These are phyloP conservation scores for Sapria himalayana DNA, from an alignment of 345 rosid species.

Conservation along the genomic window DNA sequence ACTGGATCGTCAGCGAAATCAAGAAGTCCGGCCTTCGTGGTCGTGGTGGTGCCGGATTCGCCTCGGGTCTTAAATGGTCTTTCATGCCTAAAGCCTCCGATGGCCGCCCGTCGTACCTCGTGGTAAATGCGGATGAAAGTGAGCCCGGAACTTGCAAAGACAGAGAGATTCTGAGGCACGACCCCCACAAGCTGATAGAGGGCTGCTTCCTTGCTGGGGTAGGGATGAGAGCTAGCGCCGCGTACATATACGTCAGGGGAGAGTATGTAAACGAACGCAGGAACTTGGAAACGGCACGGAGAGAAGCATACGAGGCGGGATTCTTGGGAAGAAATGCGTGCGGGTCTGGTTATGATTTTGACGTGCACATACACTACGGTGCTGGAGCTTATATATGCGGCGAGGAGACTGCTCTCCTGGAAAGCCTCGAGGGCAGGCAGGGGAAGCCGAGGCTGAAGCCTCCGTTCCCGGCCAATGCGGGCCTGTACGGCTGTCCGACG, in stretches of 20 bases:
- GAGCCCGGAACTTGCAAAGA: constrained; percentile 99
- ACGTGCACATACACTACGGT: constrained; percentile 88
- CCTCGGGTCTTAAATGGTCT: constrained; percentile 96
- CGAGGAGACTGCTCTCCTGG: constrained; percentile 93
- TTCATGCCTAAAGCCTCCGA: constrained; percentile 97
- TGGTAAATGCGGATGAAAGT: constrained; percentile 98
- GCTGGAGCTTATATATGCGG: constrained; percentile 98
- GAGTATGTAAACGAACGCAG: constrained; percentile 81
- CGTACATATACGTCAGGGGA: constrained; percentile 90
- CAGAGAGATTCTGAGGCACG: constrained; percentile 93
- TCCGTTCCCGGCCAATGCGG: constrained; percentile 96
- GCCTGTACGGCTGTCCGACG: constrained; percentile 89
- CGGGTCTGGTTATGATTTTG: constrained; percentile 94
- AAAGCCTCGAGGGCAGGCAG: constrained; percentile 95
- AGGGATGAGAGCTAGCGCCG: constrained; percentile 94
- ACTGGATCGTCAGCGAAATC: constrained; percentile 89
- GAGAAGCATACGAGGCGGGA: constrained; percentile 88
- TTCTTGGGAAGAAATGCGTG: constrained; percentile 87
- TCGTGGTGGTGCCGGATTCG: constrained; percentile 98
- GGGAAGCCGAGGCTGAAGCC: constrained; percentile 98
- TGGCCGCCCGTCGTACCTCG: constrained; percentile 95
- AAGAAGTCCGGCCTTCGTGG: constrained; percentile 95
- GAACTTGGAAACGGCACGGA: constrained; percentile 65
- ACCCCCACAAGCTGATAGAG: constrained; percentile 87
- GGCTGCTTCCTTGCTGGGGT: constrained; percentile 98